Evolutionary conservation across 164 flowering plant genomes (phyloP), one percentile per base, ranked within the genome.

Genomic region (Saururus chinensis): DNA sequence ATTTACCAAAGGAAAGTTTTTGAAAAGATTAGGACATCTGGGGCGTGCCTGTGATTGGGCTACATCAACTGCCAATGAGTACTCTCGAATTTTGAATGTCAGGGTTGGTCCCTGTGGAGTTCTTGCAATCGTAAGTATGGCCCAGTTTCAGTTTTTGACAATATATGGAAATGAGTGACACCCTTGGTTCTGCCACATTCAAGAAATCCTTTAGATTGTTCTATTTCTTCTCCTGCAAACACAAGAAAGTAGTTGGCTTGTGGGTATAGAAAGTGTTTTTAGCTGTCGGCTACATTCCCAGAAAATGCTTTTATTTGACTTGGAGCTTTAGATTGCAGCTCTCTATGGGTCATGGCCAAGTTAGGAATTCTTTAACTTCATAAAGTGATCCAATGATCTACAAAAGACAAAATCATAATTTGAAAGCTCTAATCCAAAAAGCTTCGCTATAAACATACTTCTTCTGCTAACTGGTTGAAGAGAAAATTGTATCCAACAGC

Each of bases 121-220:
- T 64, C 82, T 85, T 54, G 89, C 97, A 70, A 93, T 96, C 68
- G 85, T 83, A 69, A 93, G 67, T 80, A 87, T 17, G 97, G 84
- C 40, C 89, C 74, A 66, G 76, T 24, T 22, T 70, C 79, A 54
- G 89, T 88, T 79, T 93, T 93, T 16, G 97, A 90, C 63, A 93
- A 62, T 14, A 90, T 93, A 45, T 90, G 79, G 69, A 93, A 93
- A 78, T 93, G 96, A 9, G 99, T 82, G 16, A 93, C 96, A 60
- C 97, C 95, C 98, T 83, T 13, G 96, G 93, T 60, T 96, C 96
- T n/a, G 97, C 86, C 70, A 93, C 81, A 79, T 90, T 93, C 75
- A 93, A 67, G 72, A 84, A 89, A 75, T 93, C 98, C 64, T 78
- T 89, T 20, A 93, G 76, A 69, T 65, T 90, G 68, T 88, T 88